Percentiles rank a stretch among this genome's conserved stretches.
phyloP scores from a whole-genome alignment of 768 basidiomycete genomes.

The Tricholoma sp. region DNA sequence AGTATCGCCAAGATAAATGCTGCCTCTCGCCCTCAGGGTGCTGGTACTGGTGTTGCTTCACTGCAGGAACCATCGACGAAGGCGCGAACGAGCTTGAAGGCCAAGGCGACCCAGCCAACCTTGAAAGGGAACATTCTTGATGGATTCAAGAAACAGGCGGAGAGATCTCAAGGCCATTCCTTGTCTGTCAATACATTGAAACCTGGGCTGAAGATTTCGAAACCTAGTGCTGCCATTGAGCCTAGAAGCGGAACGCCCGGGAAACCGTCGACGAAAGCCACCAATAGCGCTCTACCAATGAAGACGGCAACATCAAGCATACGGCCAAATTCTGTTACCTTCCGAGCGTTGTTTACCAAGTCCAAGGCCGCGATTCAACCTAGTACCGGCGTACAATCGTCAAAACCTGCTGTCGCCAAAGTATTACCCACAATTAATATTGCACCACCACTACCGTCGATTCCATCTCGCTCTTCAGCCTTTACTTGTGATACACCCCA shows the following conservation, averaged over 20 bases:
- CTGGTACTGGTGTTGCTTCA: background rate
- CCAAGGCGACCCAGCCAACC: conserved; percentile 1
- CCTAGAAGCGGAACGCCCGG: background rate
- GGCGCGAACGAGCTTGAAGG: background rate
- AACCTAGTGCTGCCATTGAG: background rate
- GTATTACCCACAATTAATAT: background rate
- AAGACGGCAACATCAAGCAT: background rate
- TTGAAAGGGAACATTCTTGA: conserved; percentile 32
- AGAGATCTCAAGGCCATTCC: conserved; percentile 3
- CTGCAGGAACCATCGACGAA: background rate
- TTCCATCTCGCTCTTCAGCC: background rate
- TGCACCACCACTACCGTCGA: background rate
- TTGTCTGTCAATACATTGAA: background rate
- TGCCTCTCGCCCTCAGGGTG: conserved; percentile 34
- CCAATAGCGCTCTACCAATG: background rate
- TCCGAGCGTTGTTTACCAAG: background rate
- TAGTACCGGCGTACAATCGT: background rate
- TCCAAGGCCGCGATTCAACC: background rate
- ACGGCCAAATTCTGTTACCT: background rate
- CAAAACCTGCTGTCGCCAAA: background rate
- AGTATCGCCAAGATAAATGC: conserved; percentile 79
- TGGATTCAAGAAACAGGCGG: conserved; percentile 39
- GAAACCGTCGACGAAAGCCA: background rate
- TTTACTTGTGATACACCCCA: background rate
- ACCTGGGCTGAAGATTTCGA: background rate